Percentiles rank a stretch among this genome's conserved stretches.
Evolutionary conservation across 2,329 filamentous ascomycete species (phyloP).

Genomic region (Sclerotinia subarctica): DNA sequence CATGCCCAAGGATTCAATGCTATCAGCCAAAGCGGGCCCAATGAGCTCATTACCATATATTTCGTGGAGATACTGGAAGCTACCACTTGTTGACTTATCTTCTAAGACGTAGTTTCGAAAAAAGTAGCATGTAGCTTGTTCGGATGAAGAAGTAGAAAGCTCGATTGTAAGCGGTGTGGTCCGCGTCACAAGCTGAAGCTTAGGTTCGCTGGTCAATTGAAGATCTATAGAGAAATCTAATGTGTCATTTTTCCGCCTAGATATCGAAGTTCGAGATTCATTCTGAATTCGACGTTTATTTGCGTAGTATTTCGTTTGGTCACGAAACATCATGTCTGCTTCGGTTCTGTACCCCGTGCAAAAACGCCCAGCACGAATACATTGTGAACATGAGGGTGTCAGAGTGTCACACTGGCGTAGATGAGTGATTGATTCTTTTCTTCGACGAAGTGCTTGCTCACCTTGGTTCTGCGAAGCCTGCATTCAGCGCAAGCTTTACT

Average conservation of each 20-base stretch:
- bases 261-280: not conserved
- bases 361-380: conserved; percentile 49
- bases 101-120: conserved; percentile 34
- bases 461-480: conserved; percentile 43
- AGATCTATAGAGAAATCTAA: not conserved
- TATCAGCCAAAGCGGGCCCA: conserved; percentile 37
- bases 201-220: not conserved
- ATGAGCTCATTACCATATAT: conserved; percentile 44
- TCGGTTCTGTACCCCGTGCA: conserved; percentile 56
- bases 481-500: conserved; percentile 46
- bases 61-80: conserved; percentile 31
- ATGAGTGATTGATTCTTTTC: conserved; percentile 10
- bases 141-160: conserved; percentile 23
- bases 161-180: not conserved
- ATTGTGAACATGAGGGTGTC: conserved; percentile 53
- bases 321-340: conserved; percentile 56
- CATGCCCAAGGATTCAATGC: conserved; percentile 29
- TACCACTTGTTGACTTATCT: conserved; percentile 23
- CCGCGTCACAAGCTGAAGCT: not conserved
- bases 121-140: conserved; percentile 34
- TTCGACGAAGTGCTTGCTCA: conserved; percentile 15
- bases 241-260: not conserved
- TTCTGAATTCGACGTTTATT: conserved; percentile 22
- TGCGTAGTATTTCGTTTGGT: conserved; percentile 45
- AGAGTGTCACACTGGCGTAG: conserved; percentile 50